Evolutionary conservation across 345 rosid species (phyloP).

Genomic region (Brassica rapa): DNA sequence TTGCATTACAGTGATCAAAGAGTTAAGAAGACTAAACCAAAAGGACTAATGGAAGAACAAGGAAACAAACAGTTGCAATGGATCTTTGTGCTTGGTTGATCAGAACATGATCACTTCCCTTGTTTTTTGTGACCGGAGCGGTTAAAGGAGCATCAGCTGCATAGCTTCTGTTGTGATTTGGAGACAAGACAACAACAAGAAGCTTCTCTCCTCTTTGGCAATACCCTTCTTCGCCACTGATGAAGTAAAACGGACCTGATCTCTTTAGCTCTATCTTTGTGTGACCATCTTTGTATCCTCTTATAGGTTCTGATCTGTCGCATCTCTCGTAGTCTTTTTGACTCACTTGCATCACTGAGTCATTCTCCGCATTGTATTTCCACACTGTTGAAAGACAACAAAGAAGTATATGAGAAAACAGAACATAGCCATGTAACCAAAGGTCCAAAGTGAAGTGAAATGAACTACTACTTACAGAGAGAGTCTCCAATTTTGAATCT

Average conservation of each 20-base stretch:
- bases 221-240: conserved; percentile 62
- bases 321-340: conserved; percentile 56
- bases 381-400: conserved; percentile 40
- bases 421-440: conserved; percentile 13
- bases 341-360: conserved; percentile 60
- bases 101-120: conserved; percentile 10
- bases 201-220: conserved; percentile 64
- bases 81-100: conserved; percentile 4
- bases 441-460: neutral
- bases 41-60: conserved; percentile 6
- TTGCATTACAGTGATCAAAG: neutral
- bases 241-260: conserved; percentile 64
- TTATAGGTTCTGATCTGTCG: conserved; percentile 55
- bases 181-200: conserved; percentile 53
- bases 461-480: conserved; percentile 28
- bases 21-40: conserved; percentile 20
- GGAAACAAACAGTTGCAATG: conserved; percentile 7
- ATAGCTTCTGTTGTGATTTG: conserved; percentile 26
- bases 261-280: conserved; percentile 52
- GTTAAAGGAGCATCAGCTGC: conserved; percentile 20
- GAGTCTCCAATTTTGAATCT: conserved; percentile 42
- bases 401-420: neutral
- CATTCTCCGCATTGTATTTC: conserved; percentile 52
- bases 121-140: conserved; percentile 1
- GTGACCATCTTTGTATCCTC: conserved; percentile 66